Base-by-base conservation (phyloP, 345 rosid genomes). In the Populus ilicifolia region DNA sequence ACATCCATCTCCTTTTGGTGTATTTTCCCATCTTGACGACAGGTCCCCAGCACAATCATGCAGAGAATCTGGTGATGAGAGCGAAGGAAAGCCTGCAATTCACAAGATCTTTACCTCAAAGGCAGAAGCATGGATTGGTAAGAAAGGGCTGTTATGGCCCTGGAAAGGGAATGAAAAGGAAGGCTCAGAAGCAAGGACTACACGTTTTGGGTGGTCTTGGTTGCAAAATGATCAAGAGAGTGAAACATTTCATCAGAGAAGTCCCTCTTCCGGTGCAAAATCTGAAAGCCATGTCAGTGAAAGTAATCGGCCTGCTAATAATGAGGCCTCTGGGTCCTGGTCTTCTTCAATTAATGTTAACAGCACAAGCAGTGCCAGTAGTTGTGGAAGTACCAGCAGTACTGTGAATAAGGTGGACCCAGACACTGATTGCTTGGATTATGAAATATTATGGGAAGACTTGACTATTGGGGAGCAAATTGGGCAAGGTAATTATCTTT, bases 401-500 rank as follows among this genome's bases (percentile, higher is more conserved):
- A 89, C 92, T 70, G 66, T 88, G 76, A 92, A 91, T 83, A 92
- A 89, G 89, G 89, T 83, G 79, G 99, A 96, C 73, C 50, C 85
- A 81, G 99, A 91, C 62, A 78, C 78, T 68, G 98, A 93, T 48
- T 81, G 91, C 85, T 88, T 92, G 77, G 98, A 96, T 75, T 96
- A 85, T 69, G 98, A 93, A 84, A 96, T 96, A 78, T 85, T 87
- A 74, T 96, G 98, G 98, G 99, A 96, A 77, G 97, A 96, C 83
- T 80, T 96, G 91, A 86, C 86, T 0, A 85, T 96, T 64, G 94
- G 94, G 71, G 96, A 96, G 76, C 93, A 89, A 83, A 88, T 96
- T 56, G 98, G 99, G 78, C 98, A 93, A 92, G 99, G 98, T 96
- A 75, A 80, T 78, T 7, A 46, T 79, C 74, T 73, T 82, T 78